phyloP scores from a whole-genome alignment of 2,329 filamentous ascomycete genomes.

The Colletotrichum sp. region DNA sequence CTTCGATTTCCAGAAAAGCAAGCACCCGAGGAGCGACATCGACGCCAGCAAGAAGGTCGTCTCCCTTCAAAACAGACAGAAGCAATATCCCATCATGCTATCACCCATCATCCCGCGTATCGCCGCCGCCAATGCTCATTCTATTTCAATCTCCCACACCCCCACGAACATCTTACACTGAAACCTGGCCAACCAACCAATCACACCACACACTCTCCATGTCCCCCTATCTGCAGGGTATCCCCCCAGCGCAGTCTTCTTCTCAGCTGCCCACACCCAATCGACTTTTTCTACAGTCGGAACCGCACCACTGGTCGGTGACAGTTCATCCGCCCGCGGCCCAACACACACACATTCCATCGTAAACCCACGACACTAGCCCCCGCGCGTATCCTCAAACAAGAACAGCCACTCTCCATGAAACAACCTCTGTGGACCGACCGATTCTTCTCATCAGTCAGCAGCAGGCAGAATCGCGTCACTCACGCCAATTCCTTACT shows the following conservation, averaged over 20 bases:
- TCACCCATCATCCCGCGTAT: neutral
- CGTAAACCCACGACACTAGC: neutral
- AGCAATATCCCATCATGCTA: neutral
- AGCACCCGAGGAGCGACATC: neutral
- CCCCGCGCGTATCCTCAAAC: neutral
- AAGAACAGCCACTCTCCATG: neutral
- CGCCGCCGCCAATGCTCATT: neutral
- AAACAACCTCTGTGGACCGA: neutral
- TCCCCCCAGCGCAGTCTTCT: neutral
- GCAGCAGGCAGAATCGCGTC: neutral
- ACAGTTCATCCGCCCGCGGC: neutral
- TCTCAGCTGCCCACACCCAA: neutral
- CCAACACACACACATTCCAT: neutral
- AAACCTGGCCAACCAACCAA: conserved; percentile 5
- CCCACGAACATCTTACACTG: neutral
- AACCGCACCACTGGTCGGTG: neutral
- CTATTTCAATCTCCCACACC: neutral
- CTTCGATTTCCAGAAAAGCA: neutral
- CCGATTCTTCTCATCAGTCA: neutral
- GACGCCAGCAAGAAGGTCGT: neutral
- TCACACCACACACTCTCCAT: neutral
- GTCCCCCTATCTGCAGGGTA: neutral
- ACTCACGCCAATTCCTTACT: neutral
- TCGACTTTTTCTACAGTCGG: neutral
- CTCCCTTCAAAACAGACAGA: neutral